Conservation (phyloP, 2,329 filamentous ascomycete genomes). For the Ustulina deusta region DNA sequence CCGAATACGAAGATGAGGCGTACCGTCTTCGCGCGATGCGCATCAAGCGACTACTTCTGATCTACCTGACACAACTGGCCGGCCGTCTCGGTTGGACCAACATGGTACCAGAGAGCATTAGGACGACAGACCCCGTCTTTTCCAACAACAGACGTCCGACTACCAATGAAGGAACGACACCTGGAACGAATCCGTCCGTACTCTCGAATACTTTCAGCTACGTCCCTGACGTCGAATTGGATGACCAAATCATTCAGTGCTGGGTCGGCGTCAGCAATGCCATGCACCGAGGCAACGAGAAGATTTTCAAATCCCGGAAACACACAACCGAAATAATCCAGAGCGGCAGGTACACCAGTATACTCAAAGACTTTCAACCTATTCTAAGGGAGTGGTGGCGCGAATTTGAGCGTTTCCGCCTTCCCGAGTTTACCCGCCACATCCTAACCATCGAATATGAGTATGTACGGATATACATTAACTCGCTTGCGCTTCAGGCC, state of each 20-base stretch:
- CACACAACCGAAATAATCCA: conserved; percentile 91
- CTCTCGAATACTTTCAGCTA: conserved; percentile 72
- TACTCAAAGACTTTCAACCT: conserved; percentile 84
- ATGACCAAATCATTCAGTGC: conserved; percentile 81
- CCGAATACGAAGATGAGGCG: conserved; percentile 78
- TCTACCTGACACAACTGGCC: conserved; percentile 94
- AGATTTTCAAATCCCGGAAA: conserved; percentile 86
- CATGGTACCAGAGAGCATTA: conserved; percentile 82
- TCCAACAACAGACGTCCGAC: conserved; percentile 61
- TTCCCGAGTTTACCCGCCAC: conserved; percentile 74
- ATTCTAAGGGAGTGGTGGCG: conserved; percentile 82
- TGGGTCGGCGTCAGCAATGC: conserved; percentile 94
- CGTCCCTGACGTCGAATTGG: conserved; percentile 73
- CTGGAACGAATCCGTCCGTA: conserved; percentile 69
- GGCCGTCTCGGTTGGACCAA: conserved; percentile 92
- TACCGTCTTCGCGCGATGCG: conserved; percentile 83
- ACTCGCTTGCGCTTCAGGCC: conserved; percentile 92
- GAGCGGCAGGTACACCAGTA: conserved; percentile 82
- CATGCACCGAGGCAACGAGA: conserved; percentile 91
- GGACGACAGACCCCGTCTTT: conserved; percentile 69
- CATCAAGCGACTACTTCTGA: conserved; percentile 86
- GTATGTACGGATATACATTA: conserved; percentile 93
- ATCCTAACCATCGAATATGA: conserved; percentile 96
- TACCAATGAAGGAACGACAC: conserved; percentile 69
- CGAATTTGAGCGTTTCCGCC: conserved; percentile 82